phyloP scores from a whole-genome alignment of 768 basidiomycete genomes.

The Postia placenta region DNA sequence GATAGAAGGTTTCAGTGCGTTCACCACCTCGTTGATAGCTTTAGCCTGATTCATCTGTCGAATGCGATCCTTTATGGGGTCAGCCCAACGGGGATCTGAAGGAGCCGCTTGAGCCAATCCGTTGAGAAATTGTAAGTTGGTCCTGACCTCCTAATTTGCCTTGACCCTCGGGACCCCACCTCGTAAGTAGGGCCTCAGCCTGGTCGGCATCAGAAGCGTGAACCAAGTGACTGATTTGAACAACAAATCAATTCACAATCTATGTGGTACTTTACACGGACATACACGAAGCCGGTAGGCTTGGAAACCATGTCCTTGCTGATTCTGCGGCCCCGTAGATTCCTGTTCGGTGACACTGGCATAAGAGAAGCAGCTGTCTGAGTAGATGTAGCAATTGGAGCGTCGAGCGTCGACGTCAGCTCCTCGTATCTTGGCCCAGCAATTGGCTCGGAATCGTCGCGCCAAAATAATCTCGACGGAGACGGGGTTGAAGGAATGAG shows the following conservation, averaged over 20 bases:
- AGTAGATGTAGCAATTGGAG: conserved; percentile 20
- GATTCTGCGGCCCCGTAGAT: conserved; percentile 55
- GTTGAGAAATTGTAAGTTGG: conserved; percentile 9
- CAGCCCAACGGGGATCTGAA: conserved; percentile 83
- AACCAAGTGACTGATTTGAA: conserved; percentile 65
- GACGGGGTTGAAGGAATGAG: conserved; percentile 65
- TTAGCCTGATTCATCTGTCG: conserved; percentile 59
- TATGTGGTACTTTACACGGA: conserved; percentile 21
- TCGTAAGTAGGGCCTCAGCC: conserved; percentile 75
- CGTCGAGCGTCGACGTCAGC: conserved; percentile 25
- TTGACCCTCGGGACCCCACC: conserved; percentile 86
- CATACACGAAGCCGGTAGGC: conserved; percentile 82
- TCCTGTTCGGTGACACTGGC: conserved; percentile 25
- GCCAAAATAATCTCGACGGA: conserved; percentile 61
- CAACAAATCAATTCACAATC: conserved; percentile 5
- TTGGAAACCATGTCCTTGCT: conserved; percentile 87
- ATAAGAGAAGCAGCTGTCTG: conserved; percentile 24
- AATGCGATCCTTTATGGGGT: conserved; percentile 78
- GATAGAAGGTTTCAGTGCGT: conserved; percentile 55
- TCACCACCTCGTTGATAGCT: conserved; percentile 75
- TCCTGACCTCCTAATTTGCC: conserved; percentile 78
- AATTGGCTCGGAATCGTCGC: conserved; percentile 36
- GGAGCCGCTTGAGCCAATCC: conserved; percentile 13
- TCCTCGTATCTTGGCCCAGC: conserved; percentile 71
- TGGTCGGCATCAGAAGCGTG: conserved; percentile 91